These are phyloP conservation scores for Astrocystis sublimbata DNA, from an alignment of 495 filamentous ascomycete species.

Conservation along the genomic window DNA sequence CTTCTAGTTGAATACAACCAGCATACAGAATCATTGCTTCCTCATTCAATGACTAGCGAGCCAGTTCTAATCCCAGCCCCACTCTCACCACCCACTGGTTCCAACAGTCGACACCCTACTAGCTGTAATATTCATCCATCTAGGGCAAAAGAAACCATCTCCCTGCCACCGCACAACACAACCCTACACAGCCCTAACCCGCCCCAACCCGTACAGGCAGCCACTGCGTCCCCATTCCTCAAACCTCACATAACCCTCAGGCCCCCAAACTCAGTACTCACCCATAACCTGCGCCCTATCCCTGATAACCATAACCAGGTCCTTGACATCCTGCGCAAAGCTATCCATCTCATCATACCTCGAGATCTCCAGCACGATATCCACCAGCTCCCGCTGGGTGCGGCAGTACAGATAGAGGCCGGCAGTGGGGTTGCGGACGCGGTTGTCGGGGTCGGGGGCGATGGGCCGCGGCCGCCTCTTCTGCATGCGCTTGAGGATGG, in stretches of 20 bases:
- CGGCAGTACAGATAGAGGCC: conserved; percentile 19
- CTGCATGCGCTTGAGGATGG: conserved; percentile 14
- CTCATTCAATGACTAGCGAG: too few relatives aligned
- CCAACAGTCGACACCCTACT: too few relatives aligned
- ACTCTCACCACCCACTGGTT: too few relatives aligned
- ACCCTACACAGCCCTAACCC: too few relatives aligned
- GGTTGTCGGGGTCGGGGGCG: neutral
- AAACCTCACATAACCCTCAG: neutral
- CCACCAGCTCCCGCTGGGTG: conserved; percentile 6
- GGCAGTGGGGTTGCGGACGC: conserved; percentile 3
- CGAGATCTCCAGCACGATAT: conserved; percentile 13
- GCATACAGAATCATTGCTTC: too few relatives aligned
- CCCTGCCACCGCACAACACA: too few relatives aligned
- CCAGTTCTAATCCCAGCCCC: too few relatives aligned
- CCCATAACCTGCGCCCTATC: neutral
- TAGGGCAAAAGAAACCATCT: too few relatives aligned
- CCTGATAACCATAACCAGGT: conserved; percentile 4
- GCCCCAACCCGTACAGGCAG: too few relatives aligned
- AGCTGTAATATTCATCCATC: too few relatives aligned
- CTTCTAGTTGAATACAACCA: too few relatives aligned
- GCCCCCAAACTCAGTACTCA: neutral
- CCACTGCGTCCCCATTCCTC: too few relatives aligned
- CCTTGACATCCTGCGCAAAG: conserved; percentile 10
- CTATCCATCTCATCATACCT: neutral
- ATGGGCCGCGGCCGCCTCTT: conserved; percentile 4